Conservation (phyloP, 345 rosid species). For the Camelina hispida region DNA sequence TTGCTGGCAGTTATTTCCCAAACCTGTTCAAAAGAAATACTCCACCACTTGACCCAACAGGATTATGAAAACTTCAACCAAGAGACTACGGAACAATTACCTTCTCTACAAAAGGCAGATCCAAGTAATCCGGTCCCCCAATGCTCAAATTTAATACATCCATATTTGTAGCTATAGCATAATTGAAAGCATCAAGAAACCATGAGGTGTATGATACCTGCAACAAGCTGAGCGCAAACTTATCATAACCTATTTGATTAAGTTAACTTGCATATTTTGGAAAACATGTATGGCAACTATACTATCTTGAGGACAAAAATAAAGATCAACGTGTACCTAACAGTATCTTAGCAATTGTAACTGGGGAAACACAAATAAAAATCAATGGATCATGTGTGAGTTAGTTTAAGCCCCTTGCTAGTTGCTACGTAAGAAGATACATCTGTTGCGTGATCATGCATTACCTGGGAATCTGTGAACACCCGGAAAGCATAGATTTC, state of each 20-base stretch:
- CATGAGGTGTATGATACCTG: slow-evolving; percentile 99
- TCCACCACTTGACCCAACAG: slow-evolving; percentile 11
- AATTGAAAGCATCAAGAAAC: slow-evolving; percentile 98
- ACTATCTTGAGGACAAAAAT: slow-evolving; percentile 7
- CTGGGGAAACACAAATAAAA: neutral
- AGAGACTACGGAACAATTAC: slow-evolving; percentile 47
- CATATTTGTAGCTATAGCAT: slow-evolving; percentile 91
- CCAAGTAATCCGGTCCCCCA: slow-evolving; percentile 99
- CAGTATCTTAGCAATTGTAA: slow-evolving; percentile 18
- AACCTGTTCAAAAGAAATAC: slow-evolving; percentile 55
- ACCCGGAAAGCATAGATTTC: slow-evolving; percentile 95
- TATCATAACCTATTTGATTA: slow-evolving; percentile 63
- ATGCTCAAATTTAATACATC: slow-evolving; percentile 98
- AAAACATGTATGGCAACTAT: slow-evolving; percentile 2
- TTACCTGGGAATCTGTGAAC: slow-evolving; percentile 99
- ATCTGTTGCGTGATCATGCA: slow-evolving; percentile 45
- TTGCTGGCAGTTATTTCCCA: slow-evolving; percentile 99
- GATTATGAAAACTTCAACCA: slow-evolving; percentile 22
- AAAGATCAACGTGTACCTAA: slow-evolving; percentile 12
- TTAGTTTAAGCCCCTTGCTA: slow-evolving; percentile 3
- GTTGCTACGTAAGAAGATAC: slow-evolving; percentile 15
- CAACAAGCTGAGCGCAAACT: slow-evolving; percentile 85
- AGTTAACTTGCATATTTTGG: slow-evolving; percentile 14
- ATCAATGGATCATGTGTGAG: neutral
- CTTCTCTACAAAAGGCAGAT: slow-evolving; percentile 98